Base-by-base conservation (phyloP, 768 basidiomycete genomes). In the Xanthoconium stramineum region DNA sequence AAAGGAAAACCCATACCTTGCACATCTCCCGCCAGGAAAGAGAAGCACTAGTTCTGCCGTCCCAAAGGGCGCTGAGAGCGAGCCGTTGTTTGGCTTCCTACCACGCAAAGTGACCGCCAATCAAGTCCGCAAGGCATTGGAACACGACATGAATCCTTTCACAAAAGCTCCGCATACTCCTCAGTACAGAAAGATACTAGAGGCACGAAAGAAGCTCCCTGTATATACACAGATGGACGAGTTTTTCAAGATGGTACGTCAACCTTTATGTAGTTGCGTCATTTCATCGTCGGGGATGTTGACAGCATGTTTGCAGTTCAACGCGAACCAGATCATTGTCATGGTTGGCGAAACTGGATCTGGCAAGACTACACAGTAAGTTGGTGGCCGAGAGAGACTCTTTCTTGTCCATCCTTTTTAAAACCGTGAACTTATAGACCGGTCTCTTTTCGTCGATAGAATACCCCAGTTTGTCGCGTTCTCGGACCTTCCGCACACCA, bases 381-480 rank as follows among this genome's bases (percentile, higher is more conserved):
- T 76, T 64, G 49, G 29, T 36, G 52, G 37, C 44, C n/a, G 44
- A 59, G 53, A 67, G 54, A 61, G 39, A 60, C 43, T 44, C 30
- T 49, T 61, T 52, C 62, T 58, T 56, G 46, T 68, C 57, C 59
- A 64, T 53, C 59, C 48, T 40, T 53, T 54, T 58, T 43, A 52
- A 58, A 56, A 32, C 64, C 30, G 59, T 47, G 55, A 58, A 53
- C 71, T 66, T 66, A 65, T 58, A 72, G 65, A 70, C 39, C n/a
- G 57, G 59, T 61, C 52, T 59, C 36, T 68, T 66, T 66, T 70
- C 69, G 59, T 64, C 61, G 56, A 58, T 65, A 94, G 93, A 75
- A 97, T 98, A 66, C 96, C 96, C 2, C 96, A 98, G 71, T 97
- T 98, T 65, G 94, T 95, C 42, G 89, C 88, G 44, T 98, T 86